Evolutionary conservation across 495 filamentous ascomycete species (phyloP).

Genomic region (Penicillium tannophilum): DNA sequence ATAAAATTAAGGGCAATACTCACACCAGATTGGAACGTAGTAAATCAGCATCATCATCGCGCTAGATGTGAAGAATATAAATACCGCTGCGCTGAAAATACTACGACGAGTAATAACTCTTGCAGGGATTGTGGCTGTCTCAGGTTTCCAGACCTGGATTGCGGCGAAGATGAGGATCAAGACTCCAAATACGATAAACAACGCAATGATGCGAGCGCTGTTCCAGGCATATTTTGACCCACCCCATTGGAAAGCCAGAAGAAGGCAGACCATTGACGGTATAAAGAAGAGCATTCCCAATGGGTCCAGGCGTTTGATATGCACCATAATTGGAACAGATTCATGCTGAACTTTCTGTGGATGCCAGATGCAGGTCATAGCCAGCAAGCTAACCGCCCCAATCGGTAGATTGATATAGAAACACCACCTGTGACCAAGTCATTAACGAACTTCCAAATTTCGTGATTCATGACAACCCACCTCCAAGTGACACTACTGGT

Average conservation of each 20-base stretch:
- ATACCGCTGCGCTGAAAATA: conserved; percentile 57
- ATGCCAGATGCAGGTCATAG: conserved; percentile 3
- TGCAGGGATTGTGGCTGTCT: conserved; percentile 76
- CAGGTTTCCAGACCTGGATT: conserved; percentile 66
- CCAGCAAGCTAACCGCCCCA: conserved; percentile 53
- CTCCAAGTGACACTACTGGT: conserved; percentile 8
- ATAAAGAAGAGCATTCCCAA: conserved; percentile 8
- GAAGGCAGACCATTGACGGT: conserved; percentile 8
- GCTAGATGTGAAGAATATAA: conserved; percentile 56
- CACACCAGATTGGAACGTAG: conserved; percentile 28
- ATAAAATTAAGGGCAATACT: not conserved
- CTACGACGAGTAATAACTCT: conserved; percentile 72
- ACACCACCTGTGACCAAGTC: conserved; percentile 45
- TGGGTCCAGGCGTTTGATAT: conserved; percentile 8
- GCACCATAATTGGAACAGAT: not conserved
- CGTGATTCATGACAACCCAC: not conserved
- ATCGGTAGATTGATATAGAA: conserved; percentile 69
- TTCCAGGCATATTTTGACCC: conserved; percentile 8
- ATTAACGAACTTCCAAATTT: conserved; percentile 34
- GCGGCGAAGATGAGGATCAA: conserved; percentile 62
- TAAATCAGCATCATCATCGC: conserved; percentile 67
- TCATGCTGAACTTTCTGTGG: conserved; percentile 2
- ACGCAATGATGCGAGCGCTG: conserved; percentile 6
- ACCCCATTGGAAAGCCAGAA: conserved; percentile 10
- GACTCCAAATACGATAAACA: conserved; percentile 50